Base-by-base conservation (phyloP, 305 asterid genomes). In the Lippia alba region DNA sequence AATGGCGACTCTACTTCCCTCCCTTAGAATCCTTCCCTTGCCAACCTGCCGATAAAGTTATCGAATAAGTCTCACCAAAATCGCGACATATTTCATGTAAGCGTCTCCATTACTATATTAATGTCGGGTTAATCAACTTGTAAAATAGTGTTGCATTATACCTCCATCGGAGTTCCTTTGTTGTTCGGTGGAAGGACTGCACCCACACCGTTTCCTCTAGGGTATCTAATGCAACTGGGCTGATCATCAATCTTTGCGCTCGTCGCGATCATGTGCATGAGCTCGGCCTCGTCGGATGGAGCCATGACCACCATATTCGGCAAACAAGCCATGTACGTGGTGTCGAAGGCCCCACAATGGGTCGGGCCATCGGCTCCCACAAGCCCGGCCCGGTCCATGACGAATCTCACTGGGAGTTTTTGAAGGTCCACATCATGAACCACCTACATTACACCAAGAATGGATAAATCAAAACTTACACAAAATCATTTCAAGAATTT, bases 221-320 rank as follows among this genome's bases (percentile, higher is more conserved):
- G 92, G 69, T 80, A 89, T 14, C 96, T 69, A 17, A 89, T 74
- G 72, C 92, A 89, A 59, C 92, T 83, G 7, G 91, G 96, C 46
- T 85, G 67, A 50, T 89, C 91, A 14, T 86, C 89, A 6, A 89
- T 89, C 12, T 20, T 33, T 0, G 86, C 91, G 1, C 91, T 89
- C 0, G 96, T 89, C 15, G 96, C 92, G n/a, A 89, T 62, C 91
- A 89, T 85, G 82, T 86, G 91, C 89, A 89, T 85, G 1, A 89
- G 87, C 67, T 89, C 96, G 0, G 83, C 85, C 75, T 89, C 96
- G 5, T 85, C 89, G 2, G 96, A 80, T 2, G 92, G 92, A 17
- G 96, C 96, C 96, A 89, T 89, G 68, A 89, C 96, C 3, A 89
- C 81, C 92, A 89, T 89, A 44, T 89, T 89, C 0, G 91, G 96